Conservation (phyloP, 2,329 filamentous ascomycete species). For the Metarhizium robertsii region DNA sequence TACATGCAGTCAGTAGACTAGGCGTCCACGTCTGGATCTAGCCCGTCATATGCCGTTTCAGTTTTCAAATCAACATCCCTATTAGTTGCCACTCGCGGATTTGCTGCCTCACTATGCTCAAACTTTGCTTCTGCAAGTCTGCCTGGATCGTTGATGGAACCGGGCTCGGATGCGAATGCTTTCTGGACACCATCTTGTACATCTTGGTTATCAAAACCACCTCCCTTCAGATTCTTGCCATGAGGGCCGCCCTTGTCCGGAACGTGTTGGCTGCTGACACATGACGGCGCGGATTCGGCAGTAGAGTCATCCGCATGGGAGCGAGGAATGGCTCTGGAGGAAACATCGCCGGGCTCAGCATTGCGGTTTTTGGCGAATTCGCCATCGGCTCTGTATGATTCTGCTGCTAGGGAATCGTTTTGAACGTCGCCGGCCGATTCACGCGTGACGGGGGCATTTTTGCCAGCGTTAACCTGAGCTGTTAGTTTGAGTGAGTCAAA, state of each 20-base stretch:
- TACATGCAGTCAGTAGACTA: background rate
- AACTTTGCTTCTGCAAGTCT: slow-evolving; percentile 35
- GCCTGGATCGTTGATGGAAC: slow-evolving; percentile 37
- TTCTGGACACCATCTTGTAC: slow-evolving; percentile 27
- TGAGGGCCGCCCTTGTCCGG: slow-evolving; percentile 26
- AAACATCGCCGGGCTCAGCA: slow-evolving; percentile 20
- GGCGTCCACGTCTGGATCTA: slow-evolving; percentile 12
- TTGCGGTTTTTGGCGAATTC: slow-evolving; percentile 51
- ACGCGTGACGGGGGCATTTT: slow-evolving; percentile 37
- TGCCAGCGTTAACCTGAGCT: slow-evolving; percentile 35
- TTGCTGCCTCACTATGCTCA: slow-evolving; percentile 13
- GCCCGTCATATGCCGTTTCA: slow-evolving; percentile 20
- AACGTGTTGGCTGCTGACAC: slow-evolving; percentile 25
- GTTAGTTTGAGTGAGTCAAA: background rate
- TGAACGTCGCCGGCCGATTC: slow-evolving; percentile 58
- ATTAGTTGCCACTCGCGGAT: slow-evolving; percentile 15
- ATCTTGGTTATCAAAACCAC: slow-evolving; percentile 22
- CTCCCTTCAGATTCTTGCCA: slow-evolving; percentile 33
- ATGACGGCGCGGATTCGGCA: slow-evolving; percentile 25
- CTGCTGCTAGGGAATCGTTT: slow-evolving; percentile 65
- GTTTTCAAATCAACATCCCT: slow-evolving; percentile 16
- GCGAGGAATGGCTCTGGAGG: slow-evolving; percentile 11
- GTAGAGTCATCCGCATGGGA: slow-evolving; percentile 1
- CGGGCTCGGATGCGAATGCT: slow-evolving; percentile 32
- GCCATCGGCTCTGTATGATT: slow-evolving; percentile 54